Base-by-base conservation (phyloP, 139 green algal genomes). In the Chloropicon primus region DNA sequence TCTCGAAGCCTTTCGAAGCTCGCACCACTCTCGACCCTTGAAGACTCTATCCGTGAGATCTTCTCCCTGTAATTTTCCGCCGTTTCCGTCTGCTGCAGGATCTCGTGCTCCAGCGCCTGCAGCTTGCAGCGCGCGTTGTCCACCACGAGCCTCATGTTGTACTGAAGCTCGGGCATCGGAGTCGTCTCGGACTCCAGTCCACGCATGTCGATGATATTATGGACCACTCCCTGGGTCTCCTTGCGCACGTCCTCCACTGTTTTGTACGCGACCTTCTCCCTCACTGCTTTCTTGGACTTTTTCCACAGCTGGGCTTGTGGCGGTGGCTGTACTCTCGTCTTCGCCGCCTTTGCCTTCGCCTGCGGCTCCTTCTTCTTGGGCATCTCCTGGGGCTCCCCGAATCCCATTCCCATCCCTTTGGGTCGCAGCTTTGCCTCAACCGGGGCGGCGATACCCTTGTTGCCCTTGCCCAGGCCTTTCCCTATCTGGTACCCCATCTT, bases 371-470 rank as follows among this genome's bases (percentile, higher is more conserved):
- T 72, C 28, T 79, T 53, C 74, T 82, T 27, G 25, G 26, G 72
- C 21, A 2, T 53, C 54, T 62, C 26, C 74, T 71, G 28, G 80
- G 82, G 2, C 77, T 80, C 82, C 0, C 88, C 88, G 83, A 92
- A 96, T n/a, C 94, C 94, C 85, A 98, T 92, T n/a, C 93, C 95
- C 88, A 94, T 92, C 25, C 87, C 88, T 82, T 98, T 96, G n/a
- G 91, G 93, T 2, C 94, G 86, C 82, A 97, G 74, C 79, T 90
- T 91, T 1, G 89, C 87, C 77, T 97, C 91, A 1, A 98, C 79
- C 0, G 94, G 91, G 77, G 89, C 88, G 21, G 88, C 82, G 72
- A 98, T 97, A 24, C 94, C 94, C 85, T 93, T 81, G 78, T 84
- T 83, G 10, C 90, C 77, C 27, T 78, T 80, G 0, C 91, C 91